phyloP scores from a whole-genome alignment of 192 early-diverging fungal genomes.

The Gaertneriomyces semiglobifer region DNA sequence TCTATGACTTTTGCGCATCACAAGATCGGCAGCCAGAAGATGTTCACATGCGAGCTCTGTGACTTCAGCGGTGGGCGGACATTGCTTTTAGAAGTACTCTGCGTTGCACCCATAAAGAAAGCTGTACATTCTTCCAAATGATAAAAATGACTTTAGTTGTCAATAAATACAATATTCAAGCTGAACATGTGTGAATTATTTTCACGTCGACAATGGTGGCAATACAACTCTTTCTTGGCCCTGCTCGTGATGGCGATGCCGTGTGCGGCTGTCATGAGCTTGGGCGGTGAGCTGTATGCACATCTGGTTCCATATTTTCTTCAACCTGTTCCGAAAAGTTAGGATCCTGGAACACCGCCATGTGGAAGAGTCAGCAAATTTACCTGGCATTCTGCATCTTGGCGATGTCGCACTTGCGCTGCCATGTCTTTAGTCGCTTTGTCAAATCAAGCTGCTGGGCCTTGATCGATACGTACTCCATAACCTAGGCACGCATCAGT shows the following conservation, averaged over 20 bases:
- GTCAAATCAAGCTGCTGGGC: constrained; percentile 51
- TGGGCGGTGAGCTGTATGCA: constrained; percentile 3
- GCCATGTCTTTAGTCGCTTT: constrained; percentile 52
- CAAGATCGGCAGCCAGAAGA: constrained; percentile 23
- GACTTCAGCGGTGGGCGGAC: background rate
- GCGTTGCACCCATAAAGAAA: too few relatives aligned
- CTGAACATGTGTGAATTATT: too few relatives aligned
- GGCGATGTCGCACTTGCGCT: constrained; percentile 57
- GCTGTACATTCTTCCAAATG: too few relatives aligned
- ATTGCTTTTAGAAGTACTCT: too few relatives aligned
- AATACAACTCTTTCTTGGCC: background rate
- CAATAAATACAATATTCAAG: too few relatives aligned
- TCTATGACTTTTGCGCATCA: constrained; percentile 18
- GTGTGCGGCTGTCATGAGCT: background rate
- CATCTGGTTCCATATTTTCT: constrained; percentile 51
- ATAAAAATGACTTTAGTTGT: too few relatives aligned
- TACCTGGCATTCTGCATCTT: constrained; percentile 51
- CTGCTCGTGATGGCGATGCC: background rate
- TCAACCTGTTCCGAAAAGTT: constrained; percentile 28
- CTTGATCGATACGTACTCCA: constrained; percentile 50
- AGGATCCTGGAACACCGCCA: background rate
- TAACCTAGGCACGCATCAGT: constrained; percentile 34
- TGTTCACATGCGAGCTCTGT: constrained; percentile 23
- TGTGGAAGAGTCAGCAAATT: background rate
- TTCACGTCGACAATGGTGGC: constrained; percentile 9